Base-by-base conservation (phyloP, 78 protist species). In the Pigoraptor vietnamica region DNA sequence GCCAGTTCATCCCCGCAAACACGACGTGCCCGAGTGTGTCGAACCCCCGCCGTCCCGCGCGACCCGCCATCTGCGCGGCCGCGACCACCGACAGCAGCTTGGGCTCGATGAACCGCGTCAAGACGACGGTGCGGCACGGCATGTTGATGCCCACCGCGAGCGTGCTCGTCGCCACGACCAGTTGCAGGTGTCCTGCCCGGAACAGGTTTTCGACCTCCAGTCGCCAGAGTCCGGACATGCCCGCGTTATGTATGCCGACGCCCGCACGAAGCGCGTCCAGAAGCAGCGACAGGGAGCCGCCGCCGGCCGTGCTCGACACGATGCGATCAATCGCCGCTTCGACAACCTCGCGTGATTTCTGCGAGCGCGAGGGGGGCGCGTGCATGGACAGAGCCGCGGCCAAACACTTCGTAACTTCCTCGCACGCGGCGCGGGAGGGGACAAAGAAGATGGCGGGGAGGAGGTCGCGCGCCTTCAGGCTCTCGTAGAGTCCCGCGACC, bases 91-190 rank as follows among this genome's bases (percentile, higher is more conserved):
- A 9, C 6, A 88, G 81, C 0, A 1, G 23, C 33, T 90, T 55
- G 79, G 90, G 96, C 91, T 98, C 98, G 48, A 95, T 81, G 34
- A 92, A n/a, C 37, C 87, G 24, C 32, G 86, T 91, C 92, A 98
- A 98, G 0, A 98, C 98, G 25, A 98, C 99, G 0, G 98, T 93
- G 24, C 95, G 88, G 1, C 99, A 98, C 2, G 99, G 99, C 99
- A 99, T 97, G 93, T 99, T 99, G 34, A 99, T 98, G 0, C 99
- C 99, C 99, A 99, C 98, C 24, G 99, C 99, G 92, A 99, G 98
- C 23, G 99, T 99, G 92, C 98, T 99, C 0, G 99, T 99, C 25
- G 99, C 99, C 40, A 98, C 98, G 38, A 99, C 88, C 39, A 39
- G 92, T 38, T 36, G 39, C 2, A 32, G 24, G 0, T 2, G 89